These are phyloP conservation scores for Polygonum aviculare DNA, from an alignment of 148 eudicot species.

Conservation along the genomic window DNA sequence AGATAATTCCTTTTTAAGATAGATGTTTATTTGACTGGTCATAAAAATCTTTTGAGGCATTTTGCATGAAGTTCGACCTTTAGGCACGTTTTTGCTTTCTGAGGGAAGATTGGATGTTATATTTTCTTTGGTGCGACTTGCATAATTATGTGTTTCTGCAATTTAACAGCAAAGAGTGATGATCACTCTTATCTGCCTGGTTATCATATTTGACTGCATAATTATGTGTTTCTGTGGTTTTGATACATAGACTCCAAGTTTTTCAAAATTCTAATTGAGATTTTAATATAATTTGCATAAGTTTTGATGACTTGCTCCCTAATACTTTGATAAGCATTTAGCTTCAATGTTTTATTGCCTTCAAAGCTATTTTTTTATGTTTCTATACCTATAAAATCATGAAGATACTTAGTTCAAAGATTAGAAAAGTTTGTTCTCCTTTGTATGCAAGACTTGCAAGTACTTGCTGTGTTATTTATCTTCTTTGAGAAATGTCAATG, in stretches of 20 bases:
- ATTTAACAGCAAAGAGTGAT: not conserved
- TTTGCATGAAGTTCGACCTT: not conserved
- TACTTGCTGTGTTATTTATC: not conserved
- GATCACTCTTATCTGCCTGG: not conserved
- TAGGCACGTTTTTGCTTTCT: not conserved
- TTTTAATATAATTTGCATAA: not conserved
- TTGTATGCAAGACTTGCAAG: not conserved
- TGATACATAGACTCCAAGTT: not conserved
- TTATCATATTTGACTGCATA: not conserved
- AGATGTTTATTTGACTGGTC: constrained; percentile 1
- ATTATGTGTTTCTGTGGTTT: not conserved
- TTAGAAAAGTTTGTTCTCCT: not conserved
- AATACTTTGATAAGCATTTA: not conserved
- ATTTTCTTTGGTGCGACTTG: not conserved
- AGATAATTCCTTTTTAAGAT: not conserved
- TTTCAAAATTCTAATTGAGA: not conserved
- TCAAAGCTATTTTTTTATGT: not conserved
- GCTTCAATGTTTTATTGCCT: not conserved
- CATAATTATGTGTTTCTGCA: not conserved
- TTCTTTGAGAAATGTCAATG: not conserved
- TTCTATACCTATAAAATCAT: too few species aligned
- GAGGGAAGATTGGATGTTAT: not conserved
- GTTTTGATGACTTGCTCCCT: not conserved
- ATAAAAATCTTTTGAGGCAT: not conserved
- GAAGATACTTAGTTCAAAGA: not conserved